A percentile compares a stretch with the other conserved stretches of the same genome.
Evolutionary conservation across 2,329 filamentous ascomycete genomes (phyloP).

Genomic region (Zalaria sp.): DNA sequence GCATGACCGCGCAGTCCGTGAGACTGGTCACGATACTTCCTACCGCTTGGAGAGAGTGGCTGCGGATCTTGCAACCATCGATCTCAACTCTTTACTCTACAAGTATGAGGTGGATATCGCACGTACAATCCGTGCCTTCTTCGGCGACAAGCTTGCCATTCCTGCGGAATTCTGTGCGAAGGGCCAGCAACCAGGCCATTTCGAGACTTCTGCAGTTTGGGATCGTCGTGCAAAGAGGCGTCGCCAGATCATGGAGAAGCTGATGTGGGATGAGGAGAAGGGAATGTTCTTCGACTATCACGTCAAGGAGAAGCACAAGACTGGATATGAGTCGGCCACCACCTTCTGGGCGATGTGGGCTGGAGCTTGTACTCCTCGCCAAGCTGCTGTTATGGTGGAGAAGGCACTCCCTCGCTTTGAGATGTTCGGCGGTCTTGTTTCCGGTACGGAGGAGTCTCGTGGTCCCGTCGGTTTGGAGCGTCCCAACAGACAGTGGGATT

Average conservation of each 20-base stretch:
- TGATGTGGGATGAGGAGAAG: constrained; percentile 80
- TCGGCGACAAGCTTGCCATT: constrained; percentile 69
- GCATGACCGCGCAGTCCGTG: constrained; percentile 87
- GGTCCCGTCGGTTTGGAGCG: constrained; percentile 65
- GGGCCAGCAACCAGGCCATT: constrained; percentile 47
- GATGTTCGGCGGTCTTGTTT: constrained; percentile 71
- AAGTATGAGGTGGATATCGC: constrained; percentile 96
- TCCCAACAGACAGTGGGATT: constrained; percentile 97
- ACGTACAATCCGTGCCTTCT: constrained; percentile 68
- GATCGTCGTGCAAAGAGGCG: constrained; percentile 76
- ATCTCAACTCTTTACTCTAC: constrained; percentile 87
- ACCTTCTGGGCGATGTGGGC: constrained; percentile 98
- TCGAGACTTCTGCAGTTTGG: constrained; percentile 78
- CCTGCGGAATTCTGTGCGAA: constrained; percentile 68
- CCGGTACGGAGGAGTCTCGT: constrained; percentile 79
- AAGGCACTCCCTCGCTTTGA: constrained; percentile 80
- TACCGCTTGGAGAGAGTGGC: constrained; percentile 84
- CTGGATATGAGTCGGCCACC: constrained; percentile 77
- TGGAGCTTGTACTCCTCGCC: constrained; percentile 68
- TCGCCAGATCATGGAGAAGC: constrained; percentile 77
- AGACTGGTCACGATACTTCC: constrained; percentile 92
- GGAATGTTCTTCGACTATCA: constrained; percentile 99
- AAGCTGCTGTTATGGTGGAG: constrained; percentile 70
- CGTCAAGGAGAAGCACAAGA: constrained; percentile 66
- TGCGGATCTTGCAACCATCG: constrained; percentile 81